Evolutionary conservation across 768 basidiomycete genomes (phyloP).

Genomic region (Cystofilobasidium ferigula): DNA sequence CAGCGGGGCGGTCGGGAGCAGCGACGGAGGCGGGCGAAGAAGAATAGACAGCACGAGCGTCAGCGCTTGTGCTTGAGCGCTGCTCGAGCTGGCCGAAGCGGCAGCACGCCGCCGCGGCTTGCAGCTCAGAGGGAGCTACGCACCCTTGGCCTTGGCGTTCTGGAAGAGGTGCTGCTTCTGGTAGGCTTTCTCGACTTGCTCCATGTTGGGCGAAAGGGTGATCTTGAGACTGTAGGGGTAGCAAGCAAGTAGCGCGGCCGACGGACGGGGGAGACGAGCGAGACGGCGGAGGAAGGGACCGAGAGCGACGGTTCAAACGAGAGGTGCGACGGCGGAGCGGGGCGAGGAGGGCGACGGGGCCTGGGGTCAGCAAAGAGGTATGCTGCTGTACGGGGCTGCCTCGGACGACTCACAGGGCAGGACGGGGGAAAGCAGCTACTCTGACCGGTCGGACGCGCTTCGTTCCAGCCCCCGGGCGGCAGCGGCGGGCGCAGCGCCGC

Average conservation of each 20-base stretch:
- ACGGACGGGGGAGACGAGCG: neutral
- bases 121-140: conserved; percentile 38
- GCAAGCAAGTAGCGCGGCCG: neutral
- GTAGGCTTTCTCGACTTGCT: conserved; percentile 88
- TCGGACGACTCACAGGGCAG: too few relatives aligned
- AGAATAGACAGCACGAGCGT: neutral
- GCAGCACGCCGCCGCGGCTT: neutral
- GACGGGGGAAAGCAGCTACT: too few relatives aligned
- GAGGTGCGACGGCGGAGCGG: neutral
- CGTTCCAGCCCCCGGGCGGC: too few relatives aligned
- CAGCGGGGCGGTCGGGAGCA: too few relatives aligned
- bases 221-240: neutral
- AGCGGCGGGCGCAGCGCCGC: too few relatives aligned
- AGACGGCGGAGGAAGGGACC: neutral
- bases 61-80: neutral
- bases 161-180: conserved; percentile 98
- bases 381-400: neutral
- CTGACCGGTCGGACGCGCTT: too few relatives aligned
- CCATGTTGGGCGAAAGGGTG: conserved; percentile 21
- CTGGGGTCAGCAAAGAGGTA: neutral
- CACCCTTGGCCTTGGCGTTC: conserved; percentile 86
- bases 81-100: neutral
- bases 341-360: neutral
- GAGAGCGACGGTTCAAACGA: neutral
- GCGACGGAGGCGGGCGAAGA: neutral